A percentile compares a stretch with the other conserved stretches of the same genome.
Conservation (phyloP, 2,329 filamentous ascomycete species). For the Colletotrichum theobromicola region DNA sequence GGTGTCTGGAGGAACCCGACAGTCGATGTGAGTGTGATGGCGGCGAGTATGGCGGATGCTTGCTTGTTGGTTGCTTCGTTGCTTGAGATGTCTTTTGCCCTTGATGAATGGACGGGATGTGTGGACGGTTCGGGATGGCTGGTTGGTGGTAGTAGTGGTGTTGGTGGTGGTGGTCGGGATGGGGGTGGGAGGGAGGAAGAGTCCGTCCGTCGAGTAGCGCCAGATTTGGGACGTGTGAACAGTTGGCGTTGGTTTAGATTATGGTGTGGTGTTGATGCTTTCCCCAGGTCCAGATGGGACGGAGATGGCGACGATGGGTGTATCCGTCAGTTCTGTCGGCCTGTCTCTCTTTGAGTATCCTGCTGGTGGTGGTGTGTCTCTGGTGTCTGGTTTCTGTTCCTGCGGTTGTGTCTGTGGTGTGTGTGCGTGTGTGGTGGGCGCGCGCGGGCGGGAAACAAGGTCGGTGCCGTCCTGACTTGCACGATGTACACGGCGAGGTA, state of each 20-base stretch:
- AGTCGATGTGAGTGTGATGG: background rate
- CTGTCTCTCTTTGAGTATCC: background rate
- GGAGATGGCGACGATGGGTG: background rate
- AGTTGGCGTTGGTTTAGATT: background rate
- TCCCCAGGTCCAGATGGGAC: background rate
- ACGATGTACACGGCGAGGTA: no score
- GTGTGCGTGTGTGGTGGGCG: background rate
- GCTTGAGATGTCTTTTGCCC: background rate
- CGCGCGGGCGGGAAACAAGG: slow-evolving; percentile 2
- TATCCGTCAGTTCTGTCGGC: background rate
- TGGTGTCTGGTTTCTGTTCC: background rate
- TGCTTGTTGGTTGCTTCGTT: background rate
- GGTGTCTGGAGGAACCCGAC: background rate
- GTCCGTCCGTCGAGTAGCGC: background rate
- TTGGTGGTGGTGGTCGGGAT: background rate
- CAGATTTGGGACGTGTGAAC: background rate
- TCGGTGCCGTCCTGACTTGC: background rate
- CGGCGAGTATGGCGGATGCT: background rate
- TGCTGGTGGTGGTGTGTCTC: background rate
- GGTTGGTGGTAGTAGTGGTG: background rate
- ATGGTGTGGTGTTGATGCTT: background rate
- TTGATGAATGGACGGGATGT: background rate
- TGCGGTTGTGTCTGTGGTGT: background rate
- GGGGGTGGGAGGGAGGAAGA: background rate
- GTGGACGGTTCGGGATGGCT: background rate